Base-by-base conservation (phyloP, 2,329 filamentous ascomycete species). In the Passalora sequoiae region DNA sequence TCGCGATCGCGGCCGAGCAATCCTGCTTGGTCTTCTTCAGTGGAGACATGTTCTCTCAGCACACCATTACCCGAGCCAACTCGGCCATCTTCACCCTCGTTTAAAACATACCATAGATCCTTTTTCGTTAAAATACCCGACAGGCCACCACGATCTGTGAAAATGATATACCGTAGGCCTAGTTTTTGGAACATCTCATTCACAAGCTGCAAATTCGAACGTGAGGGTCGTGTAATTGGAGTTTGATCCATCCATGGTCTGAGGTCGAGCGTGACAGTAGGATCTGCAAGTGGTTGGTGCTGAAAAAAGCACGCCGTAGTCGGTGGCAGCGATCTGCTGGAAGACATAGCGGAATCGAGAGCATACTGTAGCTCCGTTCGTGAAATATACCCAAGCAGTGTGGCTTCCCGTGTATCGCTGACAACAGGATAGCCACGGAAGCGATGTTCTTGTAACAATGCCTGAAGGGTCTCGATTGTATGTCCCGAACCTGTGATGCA, bases 201-300 rank as follows among this genome's bases (percentile, higher is more conserved):
- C 3, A 86, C 87, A n/a, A 97, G 77, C 61, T 89, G 82, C 47
- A 98, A 80, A 46, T 76, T 83, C 12, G 82, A 81, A 50, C 81
- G 78, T 16, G 80, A 81, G 30, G 88, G 86, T 13, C 97, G 74
- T 1, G 92, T 97, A 35, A 98, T 85, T 1, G 92, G 92, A 0
- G 92, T 98, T 66, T 96, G 91, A 65, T 98, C 92, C 89, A 98
- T 96, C 92, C 92, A 98, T 2, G 89, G 89, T 6, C 91, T 76
- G 8, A 98, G 75, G 66, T 98, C 92, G 28, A 98, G 79, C 1
- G 84, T 89, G 12, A 80, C 76, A 15, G 76, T 72, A 1, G 86
- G 84, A 58, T 94, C 87, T 1, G 84, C 83, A 41, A 91, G 80
- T 2, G 86, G 83, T 60, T 89, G 85, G 61, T 94, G 86, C 1